phyloP scores from a whole-genome alignment of 2,329 filamentous ascomycete genomes.

The Aspergillus melleus region DNA sequence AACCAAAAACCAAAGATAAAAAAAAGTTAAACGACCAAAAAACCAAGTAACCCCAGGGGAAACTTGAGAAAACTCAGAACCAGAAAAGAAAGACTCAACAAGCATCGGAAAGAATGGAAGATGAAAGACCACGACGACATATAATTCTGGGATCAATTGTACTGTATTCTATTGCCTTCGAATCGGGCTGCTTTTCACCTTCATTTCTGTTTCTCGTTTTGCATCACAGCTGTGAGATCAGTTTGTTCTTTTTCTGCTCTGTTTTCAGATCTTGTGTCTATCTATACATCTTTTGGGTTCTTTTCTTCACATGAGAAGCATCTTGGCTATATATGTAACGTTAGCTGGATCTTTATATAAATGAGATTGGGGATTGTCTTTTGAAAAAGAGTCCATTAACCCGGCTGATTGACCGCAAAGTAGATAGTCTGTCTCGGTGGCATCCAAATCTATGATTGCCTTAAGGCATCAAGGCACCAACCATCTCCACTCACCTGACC shows the following conservation, averaged over 20 bases:
- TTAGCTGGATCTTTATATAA: not conserved
- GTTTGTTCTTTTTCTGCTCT: not conserved
- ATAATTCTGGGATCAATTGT: not conserved
- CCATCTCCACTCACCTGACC: not conserved
- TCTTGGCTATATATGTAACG: not conserved
- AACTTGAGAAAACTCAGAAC: not conserved
- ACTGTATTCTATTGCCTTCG: not conserved
- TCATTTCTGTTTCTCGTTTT: not conserved
- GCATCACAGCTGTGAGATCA: not conserved
- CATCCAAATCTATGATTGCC: too few relatives aligned
- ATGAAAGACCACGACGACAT: not conserved
- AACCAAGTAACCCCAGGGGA: too few relatives aligned
- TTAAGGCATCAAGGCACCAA: slow-evolving; percentile 7
- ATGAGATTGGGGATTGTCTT: too few relatives aligned
- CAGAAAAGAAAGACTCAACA: not conserved
- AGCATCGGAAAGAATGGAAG: not conserved
- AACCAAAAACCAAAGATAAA: too few relatives aligned
- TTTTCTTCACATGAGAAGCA: not conserved
- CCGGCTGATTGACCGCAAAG: too few relatives aligned
- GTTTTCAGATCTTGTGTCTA: not conserved
- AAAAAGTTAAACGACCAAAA: too few relatives aligned
- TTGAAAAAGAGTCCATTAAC: too few relatives aligned
- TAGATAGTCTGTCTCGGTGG: too few relatives aligned
- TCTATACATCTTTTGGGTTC: not conserved
- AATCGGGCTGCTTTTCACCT: not conserved